Base-by-base conservation (phyloP, 805 yeast species). In the Saturnispora serradocipensis region DNA sequence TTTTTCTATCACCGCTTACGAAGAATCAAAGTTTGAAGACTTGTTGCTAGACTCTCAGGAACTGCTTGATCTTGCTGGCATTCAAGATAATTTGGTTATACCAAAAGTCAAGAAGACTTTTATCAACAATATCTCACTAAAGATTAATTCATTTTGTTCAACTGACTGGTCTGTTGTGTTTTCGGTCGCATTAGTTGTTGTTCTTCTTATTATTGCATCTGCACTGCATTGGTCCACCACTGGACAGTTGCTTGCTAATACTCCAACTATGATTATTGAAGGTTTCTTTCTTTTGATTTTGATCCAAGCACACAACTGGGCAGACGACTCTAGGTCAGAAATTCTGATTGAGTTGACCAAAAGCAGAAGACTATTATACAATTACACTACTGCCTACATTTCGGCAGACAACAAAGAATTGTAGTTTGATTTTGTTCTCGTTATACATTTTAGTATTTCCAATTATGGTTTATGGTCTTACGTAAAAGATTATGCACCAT, bases 231-330 rank as follows among this genome's bases (percentile, higher is more conserved):
- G 75, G 74, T 65, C 64, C 46, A 65, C 66, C 4, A 70, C 72
- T 4, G 75, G 72, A 38, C 75, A 72, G 55, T 60, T 72, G 45
- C 53, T 72, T 36, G 64, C 66, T 34, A 72, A 72, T 50, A 68
- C 73, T 0, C 75, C 75, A 36, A 69, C 75, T 0, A 72, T 70
- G 73, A 71, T 72, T 56, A 69, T 72, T 38, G 75, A 72, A 54
- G 73, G 66, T 18, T 72, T 72, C 52, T 70, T 71, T 56, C 47
- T 71, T 46, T 58, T 72, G 35, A 67, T 72, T 30, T 54, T 72
- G 28, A 53, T 70, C 27, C 72, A 69, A 49, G 73, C 72, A 4
- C 74, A 71, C 52, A 65, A 66, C 40, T 58, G 61, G 61, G 61
- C 61, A 7, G 56, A 53, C 36, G 54, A 52, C 11, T 52, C 51